phyloP scores from a whole-genome alignment of 2,329 filamentous ascomycete species.

The Aspergillus novofumigatus region DNA sequence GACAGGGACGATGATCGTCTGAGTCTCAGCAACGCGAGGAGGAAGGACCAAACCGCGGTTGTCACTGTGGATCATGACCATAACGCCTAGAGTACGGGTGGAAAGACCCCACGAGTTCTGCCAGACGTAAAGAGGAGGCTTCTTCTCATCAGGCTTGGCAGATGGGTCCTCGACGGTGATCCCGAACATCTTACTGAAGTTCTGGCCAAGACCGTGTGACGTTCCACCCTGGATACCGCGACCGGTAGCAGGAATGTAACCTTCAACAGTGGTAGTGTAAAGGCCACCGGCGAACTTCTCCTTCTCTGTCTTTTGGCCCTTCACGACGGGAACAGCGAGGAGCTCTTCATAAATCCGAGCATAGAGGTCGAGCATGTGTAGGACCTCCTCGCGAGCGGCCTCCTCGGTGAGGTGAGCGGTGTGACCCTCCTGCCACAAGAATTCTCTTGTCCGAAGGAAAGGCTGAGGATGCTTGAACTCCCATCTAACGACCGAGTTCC shows the following conservation, averaged over 20 bases:
- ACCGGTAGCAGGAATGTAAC: constrained; percentile 92
- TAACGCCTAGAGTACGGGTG: constrained; percentile 94
- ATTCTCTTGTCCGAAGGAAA: constrained; percentile 89
- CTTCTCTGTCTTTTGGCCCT: constrained; percentile 91
- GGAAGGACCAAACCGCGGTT: constrained; percentile 93
- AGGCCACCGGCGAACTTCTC: constrained; percentile 97
- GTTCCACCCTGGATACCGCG: constrained; percentile 96
- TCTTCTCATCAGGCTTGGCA: constrained; percentile 66
- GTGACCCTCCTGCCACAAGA: constrained; percentile 97
- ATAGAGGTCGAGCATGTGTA: constrained; percentile 91
- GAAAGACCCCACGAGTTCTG: constrained; percentile 99
- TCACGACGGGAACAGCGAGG: constrained; percentile 89
- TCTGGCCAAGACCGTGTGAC: constrained; percentile 90
- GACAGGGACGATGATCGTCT: constrained; percentile 84
- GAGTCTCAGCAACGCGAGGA: constrained; percentile 80
- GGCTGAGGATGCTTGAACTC: constrained; percentile 88
- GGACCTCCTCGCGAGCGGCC: constrained; percentile 76
- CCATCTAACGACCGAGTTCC: constrained; percentile 95
- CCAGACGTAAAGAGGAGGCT: constrained; percentile 82
- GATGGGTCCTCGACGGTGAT: constrained; percentile 92
- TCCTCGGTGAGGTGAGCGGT: constrained; percentile 84
- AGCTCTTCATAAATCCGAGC: constrained; percentile 89
- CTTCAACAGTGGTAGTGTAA: constrained; percentile 96
- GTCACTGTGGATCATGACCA: constrained; percentile 97
- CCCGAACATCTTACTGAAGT: constrained; percentile 99